These are phyloP conservation scores for Bothriochloa decipiens DNA, from an alignment of 176 grass and related monocot genomes.

Conservation along the genomic window DNA sequence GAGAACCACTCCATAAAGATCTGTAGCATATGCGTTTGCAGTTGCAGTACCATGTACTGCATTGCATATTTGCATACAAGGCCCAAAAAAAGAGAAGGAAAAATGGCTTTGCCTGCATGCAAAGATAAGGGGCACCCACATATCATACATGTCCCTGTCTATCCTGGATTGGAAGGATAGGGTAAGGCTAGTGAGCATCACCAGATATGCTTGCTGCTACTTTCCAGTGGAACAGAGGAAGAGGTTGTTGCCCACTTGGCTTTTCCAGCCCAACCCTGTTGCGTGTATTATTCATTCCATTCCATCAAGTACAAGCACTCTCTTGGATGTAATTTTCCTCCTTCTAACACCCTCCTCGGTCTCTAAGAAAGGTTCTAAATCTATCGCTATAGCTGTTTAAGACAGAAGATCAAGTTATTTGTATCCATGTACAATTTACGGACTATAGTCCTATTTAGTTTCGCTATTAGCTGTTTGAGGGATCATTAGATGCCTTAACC, in stretches of 20 bases:
- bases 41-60: neutral
- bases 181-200: slow-evolving; percentile 34
- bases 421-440: no score
- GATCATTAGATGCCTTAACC: neutral
- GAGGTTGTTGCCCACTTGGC: slow-evolving; percentile 49
- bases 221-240: slow-evolving; percentile 32
- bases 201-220: slow-evolving; percentile 9
- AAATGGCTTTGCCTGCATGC: neutral
- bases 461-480: neutral
- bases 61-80: neutral
- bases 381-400: neutral
- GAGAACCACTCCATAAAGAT: neutral
- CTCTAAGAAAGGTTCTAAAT: neutral
- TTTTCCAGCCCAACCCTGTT: slow-evolving; percentile 31
- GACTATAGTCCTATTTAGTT: neutral
- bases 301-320: neutral
- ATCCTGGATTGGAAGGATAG: slow-evolving; percentile 32
- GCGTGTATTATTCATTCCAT: neutral
- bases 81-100: neutral
- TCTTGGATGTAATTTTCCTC: slow-evolving; percentile 9
- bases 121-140: slow-evolving; percentile 36
- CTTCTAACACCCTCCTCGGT: no score
- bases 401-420: no score
- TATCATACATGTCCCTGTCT: slow-evolving; percentile 4
- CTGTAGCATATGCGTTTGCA: neutral